Percentiles rank a stretch among this genome's conserved stretches.
Conservation (phyloP, 2,329 filamentous ascomycete genomes). For the Aspergillus costaricaensis region DNA sequence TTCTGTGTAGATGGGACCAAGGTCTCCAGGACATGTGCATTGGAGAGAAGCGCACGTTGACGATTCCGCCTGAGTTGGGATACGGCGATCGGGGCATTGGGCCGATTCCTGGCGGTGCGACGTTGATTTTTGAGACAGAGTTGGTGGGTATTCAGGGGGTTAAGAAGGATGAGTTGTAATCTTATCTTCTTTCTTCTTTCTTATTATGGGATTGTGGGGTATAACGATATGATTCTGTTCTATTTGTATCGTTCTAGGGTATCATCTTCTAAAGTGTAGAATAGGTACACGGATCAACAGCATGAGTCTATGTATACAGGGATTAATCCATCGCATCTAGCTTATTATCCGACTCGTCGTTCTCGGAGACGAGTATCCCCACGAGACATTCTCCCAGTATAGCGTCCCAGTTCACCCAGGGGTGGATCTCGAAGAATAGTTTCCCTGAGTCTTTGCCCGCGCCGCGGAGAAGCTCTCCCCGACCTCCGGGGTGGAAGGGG, state of each 20-base stretch:
- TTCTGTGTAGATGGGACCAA: constrained; percentile 71
- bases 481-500: constrained; percentile 83
- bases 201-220: background rate
- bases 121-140: constrained; percentile 90
- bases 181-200: background rate
- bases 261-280: background rate
- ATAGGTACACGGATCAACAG: background rate
- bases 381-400: constrained; percentile 64
- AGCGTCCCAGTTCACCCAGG: constrained; percentile 70
- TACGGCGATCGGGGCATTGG: constrained; percentile 78
- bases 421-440: constrained; percentile 65
- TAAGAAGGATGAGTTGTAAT: constrained; percentile 49
- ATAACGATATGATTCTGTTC: background rate
- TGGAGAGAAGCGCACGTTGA: constrained; percentile 87
- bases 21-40: constrained; percentile 93
- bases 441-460: constrained; percentile 67
- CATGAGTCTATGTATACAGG: background rate
- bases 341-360: constrained; percentile 39
- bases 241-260: background rate
- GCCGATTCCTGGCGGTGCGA: constrained; percentile 80
- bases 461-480: constrained; percentile 62
- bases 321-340: constrained; percentile 64
- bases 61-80: constrained; percentile 80
- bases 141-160: constrained; percentile 81
- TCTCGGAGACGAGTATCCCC: constrained; percentile 61